These are phyloP conservation scores for Daldinia childiae DNA, from an alignment of 495 filamentous ascomycete species.

Conservation along the genomic window DNA sequence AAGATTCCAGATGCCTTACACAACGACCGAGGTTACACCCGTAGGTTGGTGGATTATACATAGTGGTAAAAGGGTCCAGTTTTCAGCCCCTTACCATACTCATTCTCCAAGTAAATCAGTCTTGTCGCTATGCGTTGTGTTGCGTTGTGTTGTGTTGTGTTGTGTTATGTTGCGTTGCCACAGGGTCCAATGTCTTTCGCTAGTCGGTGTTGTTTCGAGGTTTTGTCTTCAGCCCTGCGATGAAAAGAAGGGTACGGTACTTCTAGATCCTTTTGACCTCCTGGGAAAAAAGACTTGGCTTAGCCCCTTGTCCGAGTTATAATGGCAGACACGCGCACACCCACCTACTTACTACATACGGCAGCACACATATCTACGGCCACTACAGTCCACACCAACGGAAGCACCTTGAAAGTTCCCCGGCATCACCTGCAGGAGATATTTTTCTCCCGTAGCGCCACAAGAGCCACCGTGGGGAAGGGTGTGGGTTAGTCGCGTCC, in stretches of 20 bases:
- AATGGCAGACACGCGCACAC: constrained; percentile 5
- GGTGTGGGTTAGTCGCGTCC: constrained; percentile 16
- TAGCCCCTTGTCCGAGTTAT: background rate
- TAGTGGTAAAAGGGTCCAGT: background rate
- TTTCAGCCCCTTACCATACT: constrained; percentile 3
- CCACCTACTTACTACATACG: constrained; percentile 20
- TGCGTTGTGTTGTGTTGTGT: background rate
- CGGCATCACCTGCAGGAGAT: constrained; percentile 32
- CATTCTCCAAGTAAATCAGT: background rate
- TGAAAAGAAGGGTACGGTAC: constrained; percentile 1
- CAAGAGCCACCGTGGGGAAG: constrained; percentile 33
- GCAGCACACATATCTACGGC: constrained; percentile 11
- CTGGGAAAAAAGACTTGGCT: background rate
- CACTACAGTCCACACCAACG: constrained; percentile 19
- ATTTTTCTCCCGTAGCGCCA: constrained; percentile 23
- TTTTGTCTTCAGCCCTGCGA: constrained; percentile 16
- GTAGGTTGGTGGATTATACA: background rate
- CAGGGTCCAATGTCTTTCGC: constrained; percentile 25
- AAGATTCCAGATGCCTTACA: background rate
- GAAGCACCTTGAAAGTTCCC: constrained; percentile 29
- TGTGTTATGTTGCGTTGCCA: constrained; percentile 1
- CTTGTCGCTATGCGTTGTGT: background rate
- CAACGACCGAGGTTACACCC: background rate
- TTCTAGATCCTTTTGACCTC: background rate
- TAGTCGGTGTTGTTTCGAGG: constrained; percentile 17